These are phyloP conservation scores for Leishmania martiniquensis DNA, from an alignment of 208 protist species.

Conservation along the genomic window DNA sequence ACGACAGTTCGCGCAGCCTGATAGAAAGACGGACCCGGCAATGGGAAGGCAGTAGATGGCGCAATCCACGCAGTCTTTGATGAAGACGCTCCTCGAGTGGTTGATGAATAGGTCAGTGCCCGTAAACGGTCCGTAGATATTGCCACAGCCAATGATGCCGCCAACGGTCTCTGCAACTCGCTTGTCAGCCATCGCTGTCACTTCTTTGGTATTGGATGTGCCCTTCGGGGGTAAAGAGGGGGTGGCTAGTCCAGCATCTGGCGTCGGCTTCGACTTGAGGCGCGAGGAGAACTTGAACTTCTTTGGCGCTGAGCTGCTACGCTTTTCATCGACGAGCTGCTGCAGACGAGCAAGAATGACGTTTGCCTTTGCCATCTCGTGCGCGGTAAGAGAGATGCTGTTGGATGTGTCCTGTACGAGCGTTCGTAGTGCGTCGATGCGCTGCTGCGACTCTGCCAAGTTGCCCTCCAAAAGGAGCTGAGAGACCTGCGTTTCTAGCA, in stretches of 20 bases:
- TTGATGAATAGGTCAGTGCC: constrained; percentile 47
- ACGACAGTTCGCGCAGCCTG: constrained; percentile 60
- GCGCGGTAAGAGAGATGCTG: constrained; percentile 60
- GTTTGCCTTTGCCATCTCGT: constrained; percentile 85
- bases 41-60: constrained; percentile 65
- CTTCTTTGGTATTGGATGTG: neutral
- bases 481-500: constrained; percentile 42
- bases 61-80: constrained; percentile 52
- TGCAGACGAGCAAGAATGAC: constrained; percentile 63
- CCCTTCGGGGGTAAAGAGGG: neutral
- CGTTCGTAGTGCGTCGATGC: constrained; percentile 42
- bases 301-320: constrained; percentile 13
- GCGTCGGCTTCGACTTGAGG: constrained; percentile 17
- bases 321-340: constrained; percentile 48
- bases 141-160: constrained; percentile 19
- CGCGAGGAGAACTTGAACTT: constrained; percentile 70
- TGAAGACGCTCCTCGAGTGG: constrained; percentile 57
- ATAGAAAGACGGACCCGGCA: constrained; percentile 82
- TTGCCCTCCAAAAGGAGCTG: constrained; percentile 27
- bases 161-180: neutral
- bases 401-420: constrained; percentile 67
- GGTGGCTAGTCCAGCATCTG: neutral
- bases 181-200: neutral
- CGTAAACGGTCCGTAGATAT: constrained; percentile 43
- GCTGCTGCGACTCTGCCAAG: constrained; percentile 43